These are phyloP conservation scores for Xerocomellus intermedius DNA, from an alignment of 768 basidiomycete species.

Conservation along the genomic window DNA sequence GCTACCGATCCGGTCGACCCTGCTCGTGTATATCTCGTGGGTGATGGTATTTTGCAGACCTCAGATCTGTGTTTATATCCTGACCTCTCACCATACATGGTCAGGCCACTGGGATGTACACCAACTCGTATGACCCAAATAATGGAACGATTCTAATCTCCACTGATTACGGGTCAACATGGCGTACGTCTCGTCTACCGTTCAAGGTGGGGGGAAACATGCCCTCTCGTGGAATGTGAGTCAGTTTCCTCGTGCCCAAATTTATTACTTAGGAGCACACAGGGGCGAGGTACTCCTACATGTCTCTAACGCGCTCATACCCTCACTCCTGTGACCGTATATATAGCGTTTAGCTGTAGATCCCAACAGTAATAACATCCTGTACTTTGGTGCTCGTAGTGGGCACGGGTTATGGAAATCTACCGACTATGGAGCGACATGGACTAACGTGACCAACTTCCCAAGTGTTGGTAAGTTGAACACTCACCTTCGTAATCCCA, in stretches of 20 bases:
- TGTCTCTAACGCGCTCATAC: background rate
- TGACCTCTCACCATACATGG: background rate
- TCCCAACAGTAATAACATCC: conserved; percentile 57
- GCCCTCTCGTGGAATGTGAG: conserved; percentile 50
- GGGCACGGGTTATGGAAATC: conserved; percentile 70
- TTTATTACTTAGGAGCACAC: background rate
- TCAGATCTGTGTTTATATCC: background rate
- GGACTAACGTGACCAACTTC: conserved; percentile 59
- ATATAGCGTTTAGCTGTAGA: conserved; percentile 58
- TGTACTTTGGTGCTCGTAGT: conserved; percentile 63
- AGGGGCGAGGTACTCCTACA: conserved; percentile 10
- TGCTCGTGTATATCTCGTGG: conserved; percentile 47
- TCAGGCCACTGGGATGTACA: conserved; percentile 14
- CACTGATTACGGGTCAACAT: conserved; percentile 54
- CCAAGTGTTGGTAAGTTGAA: conserved; percentile 49
- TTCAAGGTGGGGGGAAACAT: conserved; percentile 62
- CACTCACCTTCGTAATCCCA: background rate
- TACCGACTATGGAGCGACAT: conserved; percentile 54
- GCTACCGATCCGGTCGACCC: conserved; percentile 62
- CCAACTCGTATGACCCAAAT: conserved; percentile 10
- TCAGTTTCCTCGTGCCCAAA: background rate
- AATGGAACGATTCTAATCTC: conserved; percentile 55
- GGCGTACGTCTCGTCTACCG: conserved; percentile 48
- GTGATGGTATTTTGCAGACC: background rate
- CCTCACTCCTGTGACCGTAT: background rate